phyloP scores from a whole-genome alignment of 2,329 filamentous ascomycete genomes.

The Macrophomina tecta region DNA sequence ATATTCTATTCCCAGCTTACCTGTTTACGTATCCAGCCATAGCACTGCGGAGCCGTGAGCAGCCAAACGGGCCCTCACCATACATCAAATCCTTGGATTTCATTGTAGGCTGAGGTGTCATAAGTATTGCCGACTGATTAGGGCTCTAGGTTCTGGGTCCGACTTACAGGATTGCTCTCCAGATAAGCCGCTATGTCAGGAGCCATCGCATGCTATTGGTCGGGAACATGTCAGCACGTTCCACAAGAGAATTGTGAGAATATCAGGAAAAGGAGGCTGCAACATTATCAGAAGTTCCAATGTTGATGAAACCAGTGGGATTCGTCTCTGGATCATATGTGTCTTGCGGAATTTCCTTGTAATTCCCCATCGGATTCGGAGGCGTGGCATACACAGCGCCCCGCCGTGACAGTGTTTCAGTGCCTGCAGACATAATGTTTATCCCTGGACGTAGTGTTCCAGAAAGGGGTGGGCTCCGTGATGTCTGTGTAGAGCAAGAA shows the following conservation, averaged over 20 bases:
- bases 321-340: constrained; percentile 36
- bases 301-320: constrained; percentile 38
- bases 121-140: neutral
- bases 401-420: constrained; percentile 3
- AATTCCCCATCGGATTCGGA: constrained; percentile 30
- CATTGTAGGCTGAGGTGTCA: constrained; percentile 36
- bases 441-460: too few species aligned
- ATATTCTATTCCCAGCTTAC: constrained; percentile 4
- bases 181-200: constrained; percentile 48
- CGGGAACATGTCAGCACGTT: neutral
- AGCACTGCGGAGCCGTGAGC: constrained; percentile 45
- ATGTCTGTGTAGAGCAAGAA: too few species aligned
- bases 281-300: constrained; percentile 42
- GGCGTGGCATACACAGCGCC: constrained; percentile 27
- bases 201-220: constrained; percentile 44
- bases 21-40: constrained; percentile 51
- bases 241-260: neutral
- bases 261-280: neutral
- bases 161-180: constrained; percentile 41
- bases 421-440: neutral
- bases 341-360: constrained; percentile 30
- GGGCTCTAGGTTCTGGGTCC: neutral
- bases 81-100: constrained; percentile 48
- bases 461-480: too few species aligned
- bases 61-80: constrained; percentile 47